phyloP scores from a whole-genome alignment of 2,329 filamentous ascomycete genomes.

The Aplosporella prunicola region DNA sequence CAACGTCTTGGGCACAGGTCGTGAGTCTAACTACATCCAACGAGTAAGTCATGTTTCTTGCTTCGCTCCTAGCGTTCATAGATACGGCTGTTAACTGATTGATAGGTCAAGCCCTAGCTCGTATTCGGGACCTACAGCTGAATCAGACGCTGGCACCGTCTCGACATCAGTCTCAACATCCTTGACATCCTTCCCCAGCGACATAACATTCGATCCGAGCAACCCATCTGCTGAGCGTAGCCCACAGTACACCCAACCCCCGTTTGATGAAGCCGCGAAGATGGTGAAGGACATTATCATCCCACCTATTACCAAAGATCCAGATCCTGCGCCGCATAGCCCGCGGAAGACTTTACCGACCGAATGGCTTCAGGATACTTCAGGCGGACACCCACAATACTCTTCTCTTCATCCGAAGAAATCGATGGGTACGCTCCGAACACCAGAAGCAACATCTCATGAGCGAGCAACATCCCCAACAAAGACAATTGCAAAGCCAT shows the following conservation, averaged over 20 bases:
- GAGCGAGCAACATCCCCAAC: constrained; percentile 4
- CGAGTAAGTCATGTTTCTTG: neutral
- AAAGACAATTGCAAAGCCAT: constrained; percentile 2
- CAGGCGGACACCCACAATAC: too few species aligned
- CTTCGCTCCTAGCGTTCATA: neutral
- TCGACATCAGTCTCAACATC: constrained; percentile 4
- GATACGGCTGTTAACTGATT: neutral
- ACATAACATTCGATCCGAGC: too few species aligned
- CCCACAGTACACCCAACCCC: too few species aligned
- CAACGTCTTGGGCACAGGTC: constrained; percentile 9
- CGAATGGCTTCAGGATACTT: constrained; percentile 8
- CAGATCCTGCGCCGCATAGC: neutral
- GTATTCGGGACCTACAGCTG: constrained; percentile 2
- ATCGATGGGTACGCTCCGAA: neutral
- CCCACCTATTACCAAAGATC: neutral
- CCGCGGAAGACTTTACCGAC: constrained; percentile 2
- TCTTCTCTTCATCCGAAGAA: too few species aligned
- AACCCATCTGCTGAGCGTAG: too few species aligned
- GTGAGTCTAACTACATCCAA: constrained; percentile 2
- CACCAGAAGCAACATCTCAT: neutral
- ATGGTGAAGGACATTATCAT: neutral
- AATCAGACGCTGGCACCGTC: constrained; percentile 8
- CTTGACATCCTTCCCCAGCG: constrained; percentile 5
- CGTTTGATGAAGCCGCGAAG: too few species aligned
- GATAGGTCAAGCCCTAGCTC: constrained; percentile 2